Conservation (phyloP, 2,329 filamentous ascomycete genomes). For the Polytolypa hystricis region DNA sequence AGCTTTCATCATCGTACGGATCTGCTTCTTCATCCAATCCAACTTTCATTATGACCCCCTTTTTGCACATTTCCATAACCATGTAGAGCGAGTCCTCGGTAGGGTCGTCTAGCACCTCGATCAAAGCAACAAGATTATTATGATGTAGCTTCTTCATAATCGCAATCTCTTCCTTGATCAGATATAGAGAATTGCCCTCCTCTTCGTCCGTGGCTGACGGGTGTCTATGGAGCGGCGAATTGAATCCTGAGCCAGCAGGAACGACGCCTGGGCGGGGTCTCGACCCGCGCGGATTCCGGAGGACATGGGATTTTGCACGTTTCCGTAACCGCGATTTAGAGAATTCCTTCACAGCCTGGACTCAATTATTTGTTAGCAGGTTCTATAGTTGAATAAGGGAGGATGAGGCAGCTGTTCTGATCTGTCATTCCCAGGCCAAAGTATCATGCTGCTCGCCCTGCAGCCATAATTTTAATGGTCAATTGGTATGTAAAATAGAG, state of each 20-base stretch:
- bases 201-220: constrained; percentile 42
- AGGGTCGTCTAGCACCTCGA: constrained; percentile 91
- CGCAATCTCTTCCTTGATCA: constrained; percentile 93
- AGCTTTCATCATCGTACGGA: constrained; percentile 72
- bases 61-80: constrained; percentile 98
- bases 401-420: too few species aligned
- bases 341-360: constrained; percentile 96
- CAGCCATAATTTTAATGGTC: too few species aligned
- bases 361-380: constrained; percentile 4
- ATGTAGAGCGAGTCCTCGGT: constrained; percentile 95
- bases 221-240: constrained; percentile 53
- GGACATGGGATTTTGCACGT: constrained; percentile 77
- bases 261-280: constrained; percentile 43
- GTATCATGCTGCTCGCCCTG: too few species aligned
- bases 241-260: constrained; percentile 45
- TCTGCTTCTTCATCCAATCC: constrained; percentile 71
- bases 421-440: too few species aligned
- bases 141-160: constrained; percentile 99
- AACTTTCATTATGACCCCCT: constrained; percentile 94
- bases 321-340: constrained; percentile 85
- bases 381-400: too few species aligned
- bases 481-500: constrained; percentile 8
- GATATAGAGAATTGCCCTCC: constrained; percentile 61
- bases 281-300: constrained; percentile 51
- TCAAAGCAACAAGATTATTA: constrained; percentile 80